Conservation (phyloP, 1,284 basidiomycete genomes). For the Sporisorium reilianum region DNA sequence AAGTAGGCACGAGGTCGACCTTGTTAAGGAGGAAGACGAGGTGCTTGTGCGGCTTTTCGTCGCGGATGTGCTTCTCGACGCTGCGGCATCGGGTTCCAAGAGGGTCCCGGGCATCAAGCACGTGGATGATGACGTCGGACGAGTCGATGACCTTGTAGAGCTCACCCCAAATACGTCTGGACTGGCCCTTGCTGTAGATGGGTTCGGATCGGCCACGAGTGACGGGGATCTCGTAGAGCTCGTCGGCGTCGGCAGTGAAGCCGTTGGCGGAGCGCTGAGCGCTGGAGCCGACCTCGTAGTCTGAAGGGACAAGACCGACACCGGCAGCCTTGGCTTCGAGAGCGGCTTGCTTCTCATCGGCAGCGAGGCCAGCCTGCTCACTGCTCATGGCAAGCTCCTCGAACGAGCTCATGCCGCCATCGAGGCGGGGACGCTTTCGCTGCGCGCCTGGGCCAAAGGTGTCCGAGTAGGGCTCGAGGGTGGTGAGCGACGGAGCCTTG, state of each 20-base stretch:
- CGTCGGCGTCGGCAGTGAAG: constrained; percentile 53
- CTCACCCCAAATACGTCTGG: constrained; percentile 88
- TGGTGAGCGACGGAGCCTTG: constrained; percentile 63
- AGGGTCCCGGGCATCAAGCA: constrained; percentile 95
- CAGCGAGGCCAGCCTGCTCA: constrained; percentile 49
- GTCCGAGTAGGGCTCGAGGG: constrained; percentile 63
- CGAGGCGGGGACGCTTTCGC: constrained; percentile 67
- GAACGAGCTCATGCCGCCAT: constrained; percentile 62
- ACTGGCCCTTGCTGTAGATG: constrained; percentile 68
- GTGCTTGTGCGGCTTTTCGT: constrained; percentile 98
- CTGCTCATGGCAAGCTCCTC: constrained; percentile 63
- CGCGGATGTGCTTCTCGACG: constrained; percentile 90
- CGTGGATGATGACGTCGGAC: constrained; percentile 94
- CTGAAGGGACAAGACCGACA: constrained; percentile 63
- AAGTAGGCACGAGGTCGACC: constrained; percentile 97
- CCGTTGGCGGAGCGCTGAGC: constrained; percentile 58
- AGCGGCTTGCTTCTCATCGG: constrained; percentile 57
- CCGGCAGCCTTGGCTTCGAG: constrained; percentile 59
- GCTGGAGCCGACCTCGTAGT: constrained; percentile 64
- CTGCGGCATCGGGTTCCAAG: constrained; percentile 96
- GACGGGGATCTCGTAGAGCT: constrained; percentile 65
- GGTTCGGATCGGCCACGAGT: constrained; percentile 67
- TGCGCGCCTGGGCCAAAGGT: constrained; percentile 68
- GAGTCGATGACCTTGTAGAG: constrained; percentile 99
- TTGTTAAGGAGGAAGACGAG: constrained; percentile 98